A percentile compares a stretch with the other conserved stretches of the same genome.
These are phyloP conservation scores for Saxophila tyrrhenica DNA, from an alignment of 495 filamentous ascomycete species.

Conservation along the genomic window DNA sequence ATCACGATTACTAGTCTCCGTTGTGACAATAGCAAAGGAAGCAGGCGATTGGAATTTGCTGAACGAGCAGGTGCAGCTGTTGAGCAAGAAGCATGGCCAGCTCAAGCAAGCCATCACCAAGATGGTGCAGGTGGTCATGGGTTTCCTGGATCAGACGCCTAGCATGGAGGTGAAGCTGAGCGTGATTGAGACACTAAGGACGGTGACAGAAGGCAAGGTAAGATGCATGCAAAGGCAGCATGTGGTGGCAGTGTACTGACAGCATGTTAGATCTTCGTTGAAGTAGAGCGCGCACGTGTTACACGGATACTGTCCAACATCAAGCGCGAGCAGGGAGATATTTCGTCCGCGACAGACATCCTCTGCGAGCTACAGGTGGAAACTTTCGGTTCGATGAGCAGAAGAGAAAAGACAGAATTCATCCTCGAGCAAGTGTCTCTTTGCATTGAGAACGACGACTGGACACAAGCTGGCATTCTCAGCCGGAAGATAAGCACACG, in stretches of 20 bases:
- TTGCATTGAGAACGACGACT: constrained; percentile 92
- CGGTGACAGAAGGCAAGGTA: constrained; percentile 95
- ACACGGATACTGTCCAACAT: constrained; percentile 92
- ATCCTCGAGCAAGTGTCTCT: constrained; percentile 90
- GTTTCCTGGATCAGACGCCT: constrained; percentile 72
- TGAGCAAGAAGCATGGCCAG: constrained; percentile 99
- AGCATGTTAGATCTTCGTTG: constrained; percentile 71
- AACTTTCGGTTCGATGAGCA: constrained; percentile 95
- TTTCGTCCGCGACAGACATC: constrained; percentile 79
- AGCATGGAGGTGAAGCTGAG: constrained; percentile 76
- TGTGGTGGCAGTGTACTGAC: not conserved
- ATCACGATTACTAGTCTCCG: constrained; percentile 70
- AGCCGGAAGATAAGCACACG: constrained; percentile 92
- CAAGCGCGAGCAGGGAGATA: constrained; percentile 87
- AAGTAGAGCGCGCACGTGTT: constrained; percentile 92
- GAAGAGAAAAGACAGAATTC: constrained; percentile 96
- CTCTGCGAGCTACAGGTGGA: constrained; percentile 97
- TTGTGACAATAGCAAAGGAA: constrained; percentile 90
- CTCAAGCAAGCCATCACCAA: constrained; percentile 97
- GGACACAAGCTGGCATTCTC: constrained; percentile 88
- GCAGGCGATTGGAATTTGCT: constrained; percentile 82
- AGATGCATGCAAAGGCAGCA: constrained; percentile 6
- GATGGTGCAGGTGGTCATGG: constrained; percentile 97
- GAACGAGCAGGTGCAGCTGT: constrained; percentile 87
- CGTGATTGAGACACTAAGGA: constrained; percentile 86